A percentile compares a stretch with the other conserved stretches of the same genome.
phyloP scores from a whole-genome alignment of 2,329 filamentous ascomycete genomes.

The Curvularia verruculosa region DNA sequence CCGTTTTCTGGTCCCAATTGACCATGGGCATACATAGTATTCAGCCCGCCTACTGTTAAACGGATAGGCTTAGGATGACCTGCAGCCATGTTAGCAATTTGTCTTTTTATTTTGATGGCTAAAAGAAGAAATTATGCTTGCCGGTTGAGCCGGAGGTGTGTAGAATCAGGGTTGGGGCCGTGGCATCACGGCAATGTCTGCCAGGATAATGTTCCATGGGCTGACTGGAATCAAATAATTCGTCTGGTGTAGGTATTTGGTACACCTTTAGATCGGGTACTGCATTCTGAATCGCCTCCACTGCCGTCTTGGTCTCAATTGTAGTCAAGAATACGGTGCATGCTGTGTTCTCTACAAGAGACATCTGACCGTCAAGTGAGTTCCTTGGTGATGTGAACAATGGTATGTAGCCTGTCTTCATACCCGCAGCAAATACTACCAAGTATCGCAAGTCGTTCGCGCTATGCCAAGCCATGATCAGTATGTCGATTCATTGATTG shows the following conservation, averaged over 20 bases:
- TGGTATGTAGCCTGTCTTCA: slow-evolving; percentile 9
- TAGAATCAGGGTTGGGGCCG: slow-evolving; percentile 1
- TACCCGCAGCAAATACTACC: slow-evolving; percentile 1
- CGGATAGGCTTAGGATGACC: slow-evolving; percentile 8
- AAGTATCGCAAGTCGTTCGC: slow-evolving; percentile 6
- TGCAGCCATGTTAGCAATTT: neutral
- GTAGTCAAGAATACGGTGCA: slow-evolving; percentile 5
- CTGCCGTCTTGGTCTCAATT: neutral
- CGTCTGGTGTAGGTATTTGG: neutral
- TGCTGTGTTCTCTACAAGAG: slow-evolving; percentile 1
- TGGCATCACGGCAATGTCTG: neutral
- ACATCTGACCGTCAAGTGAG: slow-evolving; percentile 3
- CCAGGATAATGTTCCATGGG: neutral
- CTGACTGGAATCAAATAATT: neutral
- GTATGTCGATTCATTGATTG: neutral
- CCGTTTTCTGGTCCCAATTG: neutral
- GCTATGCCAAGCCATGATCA: neutral
- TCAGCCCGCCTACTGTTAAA: neutral
- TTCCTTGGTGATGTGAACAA: slow-evolving; percentile 6
- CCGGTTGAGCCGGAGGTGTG: slow-evolving; percentile 11
- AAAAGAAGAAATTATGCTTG: neutral
- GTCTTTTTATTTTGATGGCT: neutral
- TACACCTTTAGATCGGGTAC: neutral
- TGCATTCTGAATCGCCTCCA: neutral
- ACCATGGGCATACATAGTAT: neutral